Base-by-base conservation (phyloP, 495 filamentous ascomycete genomes). In the Talaromyces wortmannii region DNA sequence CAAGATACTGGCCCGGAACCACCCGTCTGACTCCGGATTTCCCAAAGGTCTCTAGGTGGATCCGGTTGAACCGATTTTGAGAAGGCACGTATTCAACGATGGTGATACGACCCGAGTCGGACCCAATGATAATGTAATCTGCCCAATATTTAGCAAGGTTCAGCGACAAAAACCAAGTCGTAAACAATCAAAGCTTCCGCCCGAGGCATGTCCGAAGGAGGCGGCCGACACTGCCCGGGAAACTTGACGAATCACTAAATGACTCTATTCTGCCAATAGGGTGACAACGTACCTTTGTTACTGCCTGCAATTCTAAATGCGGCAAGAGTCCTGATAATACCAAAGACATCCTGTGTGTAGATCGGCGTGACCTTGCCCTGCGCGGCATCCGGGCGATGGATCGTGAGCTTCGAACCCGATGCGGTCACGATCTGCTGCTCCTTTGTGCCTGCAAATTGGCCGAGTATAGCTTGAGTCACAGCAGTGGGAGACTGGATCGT, bases 111-210 rank as follows among this genome's bases (percentile, higher is more conserved):
- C 95, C 95, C 31, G 92, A 96, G 70, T 99, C 95, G 23, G 91
- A 92, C 23, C 90, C 88, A 62, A 99, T 83, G 59, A 97, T 92
- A 56, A 99, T 89, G 71, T 92, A 96, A 80, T 99, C 94, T 97
- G 76, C 57, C 71, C 59, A 58, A 70, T 63, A 62, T 71, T 92
- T 79, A 94, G 85, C 81, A 76, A 58, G 74, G 53, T 72, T 73
- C 71, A 63, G 55, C 15, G 58, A 66, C 56, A 53, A 42, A 55
- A 52, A 63, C 60, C 51, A 59, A 67, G 23, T 60, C 60, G 58
- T 18, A 43, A 48, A 44, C 36, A 50, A 40, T 72, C 67, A 63
- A 70, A 60, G 51, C 70, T 64, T 70, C 67, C 64, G 63, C 67
- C 71, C 72, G 64, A 71, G 70, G 70, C 71, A 75, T 69, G 64